phyloP scores from a whole-genome alignment of 2,329 filamentous ascomycete species.

The Colletotrichum sp. region DNA sequence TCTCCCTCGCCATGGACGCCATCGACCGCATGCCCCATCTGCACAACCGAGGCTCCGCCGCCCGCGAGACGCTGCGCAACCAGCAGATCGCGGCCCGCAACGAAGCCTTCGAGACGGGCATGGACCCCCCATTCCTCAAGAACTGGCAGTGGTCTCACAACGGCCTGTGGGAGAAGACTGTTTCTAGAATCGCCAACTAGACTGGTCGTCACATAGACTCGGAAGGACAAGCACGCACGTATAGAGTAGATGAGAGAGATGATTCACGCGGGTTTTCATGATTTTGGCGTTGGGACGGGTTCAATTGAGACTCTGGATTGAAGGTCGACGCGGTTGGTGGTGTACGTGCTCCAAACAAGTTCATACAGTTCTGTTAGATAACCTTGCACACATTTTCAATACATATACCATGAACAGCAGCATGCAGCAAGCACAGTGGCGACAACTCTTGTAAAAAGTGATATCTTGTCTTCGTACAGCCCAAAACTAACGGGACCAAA shows the following conservation, averaged over 20 bases:
- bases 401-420: not conserved
- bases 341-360: not conserved
- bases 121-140: slow-evolving; percentile 70
- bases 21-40: slow-evolving; percentile 71
- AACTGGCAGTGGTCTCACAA: slow-evolving; percentile 70
- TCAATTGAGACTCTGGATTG: not conserved
- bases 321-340: not conserved
- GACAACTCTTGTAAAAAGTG: not conserved
- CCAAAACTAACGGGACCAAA: not conserved
- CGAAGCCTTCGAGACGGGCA: slow-evolving; percentile 71
- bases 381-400: not conserved
- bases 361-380: not conserved
- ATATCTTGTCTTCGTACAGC: not conserved
- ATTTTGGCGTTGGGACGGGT: not conserved
- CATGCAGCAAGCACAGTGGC: not conserved
- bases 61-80: slow-evolving; percentile 69
- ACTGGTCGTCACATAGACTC: not conserved
- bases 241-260: not conserved
- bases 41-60: slow-evolving; percentile 66
- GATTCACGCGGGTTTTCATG: not conserved
- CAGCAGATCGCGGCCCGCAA: slow-evolving; percentile 68
- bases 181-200: slow-evolving; percentile 14
- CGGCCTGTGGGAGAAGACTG: slow-evolving; percentile 39
- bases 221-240: not conserved
- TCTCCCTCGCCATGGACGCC: slow-evolving; percentile 77